Evolutionary conservation across 495 filamentous ascomycete genomes (phyloP), one percentile per base, ranked within the genome.

Genomic region (Aspergillus conjunctus): DNA sequence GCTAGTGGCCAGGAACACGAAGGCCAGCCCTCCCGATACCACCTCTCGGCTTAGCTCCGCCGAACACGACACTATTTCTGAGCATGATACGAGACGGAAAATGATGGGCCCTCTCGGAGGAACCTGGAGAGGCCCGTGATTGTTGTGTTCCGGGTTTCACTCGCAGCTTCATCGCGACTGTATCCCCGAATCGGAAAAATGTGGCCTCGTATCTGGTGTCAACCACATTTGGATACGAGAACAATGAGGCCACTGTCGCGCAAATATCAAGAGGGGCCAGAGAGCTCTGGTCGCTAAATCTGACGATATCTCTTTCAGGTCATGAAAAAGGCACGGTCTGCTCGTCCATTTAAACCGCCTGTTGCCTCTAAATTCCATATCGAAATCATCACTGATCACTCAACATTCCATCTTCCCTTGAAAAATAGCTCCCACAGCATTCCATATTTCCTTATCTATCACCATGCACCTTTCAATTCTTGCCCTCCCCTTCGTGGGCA

Each of bases 391-490:
- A 11, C 37, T 41, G 10, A 41, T 41, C 37, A 41, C 37, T 41
- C 37, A 11, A 41, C 14, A 15, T 2, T 45, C n/a, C 1, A 45
- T 45, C 43, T 45, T 45, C 17, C 43, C 43, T 41, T 41, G 10
- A 11, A 1, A 41, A 41, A 41, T 1, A 11, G 10, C 7, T 39
- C 14, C 34, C 7, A 7, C 34, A 1, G 37, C 37, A 41, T 41
- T 15, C 4, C 15, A 9, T 41, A 45, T 37, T 37, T 37, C 43
- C 43, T 45, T 2, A 45, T 15, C 43, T 18, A 14, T 4, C 43
- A 45, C 11, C 14, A 52, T 52, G 50, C 30, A 32, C 9, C 50
- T 51, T 21, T n/a, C 48, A 51, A 26, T 7, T 34, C 50, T 52
- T 33, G 9, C 30, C 50, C 11, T 52, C 15, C 22, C 50, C 7